phyloP scores from a whole-genome alignment of 371 early-diverging fungal species.

The Lichtheimia hyalospora region DNA sequence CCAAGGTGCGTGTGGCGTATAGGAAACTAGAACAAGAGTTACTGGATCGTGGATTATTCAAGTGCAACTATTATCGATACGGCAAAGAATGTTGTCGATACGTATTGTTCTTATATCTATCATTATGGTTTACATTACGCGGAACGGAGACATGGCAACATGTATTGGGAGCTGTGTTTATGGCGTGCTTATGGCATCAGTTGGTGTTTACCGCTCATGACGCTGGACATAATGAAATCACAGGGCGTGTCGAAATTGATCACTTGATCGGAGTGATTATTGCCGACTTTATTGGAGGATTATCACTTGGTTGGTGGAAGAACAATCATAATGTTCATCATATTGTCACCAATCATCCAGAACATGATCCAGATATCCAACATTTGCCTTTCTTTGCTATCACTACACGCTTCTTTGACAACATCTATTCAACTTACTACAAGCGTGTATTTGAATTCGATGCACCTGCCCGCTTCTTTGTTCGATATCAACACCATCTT shows the following conservation, averaged over 20 bases:
- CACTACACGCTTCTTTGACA: slow-evolving; percentile 75
- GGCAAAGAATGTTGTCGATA: slow-evolving; percentile 74
- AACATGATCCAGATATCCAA: slow-evolving; percentile 97
- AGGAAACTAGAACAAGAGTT: slow-evolving; percentile 68
- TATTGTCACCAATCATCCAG: slow-evolving; percentile 85
- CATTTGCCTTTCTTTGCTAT: slow-evolving; percentile 95
- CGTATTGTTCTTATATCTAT: slow-evolving; percentile 52
- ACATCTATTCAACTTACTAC: slow-evolving; percentile 89
- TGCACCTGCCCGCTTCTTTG: slow-evolving; percentile 67
- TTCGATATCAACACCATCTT: slow-evolving; percentile 80
- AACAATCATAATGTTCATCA: slow-evolving; percentile 95
- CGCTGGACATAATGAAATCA: slow-evolving; percentile 90
- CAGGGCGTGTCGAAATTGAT: slow-evolving; percentile 74
- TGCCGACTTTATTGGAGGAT: slow-evolving; percentile 84
- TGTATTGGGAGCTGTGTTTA: slow-evolving; percentile 57
- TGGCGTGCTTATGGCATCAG: slow-evolving; percentile 91
- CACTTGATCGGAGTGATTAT: slow-evolving; percentile 80
- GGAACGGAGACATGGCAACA: slow-evolving; percentile 66
- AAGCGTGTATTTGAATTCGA: slow-evolving; percentile 82
- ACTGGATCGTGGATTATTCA: slow-evolving; percentile 60
- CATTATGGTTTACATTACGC: slow-evolving; percentile 64
- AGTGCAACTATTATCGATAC: slow-evolving; percentile 79
- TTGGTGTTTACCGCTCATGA: slow-evolving; percentile 93
- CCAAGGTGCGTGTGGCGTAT: slow-evolving; percentile 56
- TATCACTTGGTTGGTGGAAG: slow-evolving; percentile 97